Percentiles rank a stretch among this genome's conserved stretches.
Evolutionary conservation across 805 yeast genomes (phyloP).

Genomic region (Pichia thaimueangensis): DNA sequence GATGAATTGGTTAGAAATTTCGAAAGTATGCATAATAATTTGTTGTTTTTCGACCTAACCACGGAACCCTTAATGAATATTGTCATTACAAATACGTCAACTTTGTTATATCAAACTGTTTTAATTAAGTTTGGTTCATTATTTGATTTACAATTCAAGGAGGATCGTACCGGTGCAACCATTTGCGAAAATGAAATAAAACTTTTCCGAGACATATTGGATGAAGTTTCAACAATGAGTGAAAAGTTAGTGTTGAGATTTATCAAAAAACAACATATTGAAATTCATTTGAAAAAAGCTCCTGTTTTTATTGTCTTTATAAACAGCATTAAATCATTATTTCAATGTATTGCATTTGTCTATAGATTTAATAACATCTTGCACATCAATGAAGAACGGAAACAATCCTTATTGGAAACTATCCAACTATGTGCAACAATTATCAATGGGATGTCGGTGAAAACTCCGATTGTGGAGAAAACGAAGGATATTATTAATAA

Average conservation of each 20-base stretch:
- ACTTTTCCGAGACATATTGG: constrained; percentile 19
- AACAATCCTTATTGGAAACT: constrained; percentile 8
- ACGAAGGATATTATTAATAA: constrained; percentile 13
- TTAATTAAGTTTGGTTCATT: constrained; percentile 22
- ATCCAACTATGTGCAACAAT: constrained; percentile 5
- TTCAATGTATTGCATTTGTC: constrained; percentile 23
- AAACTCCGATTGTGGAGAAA: constrained; percentile 15
- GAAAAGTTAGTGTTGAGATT: constrained; percentile 16
- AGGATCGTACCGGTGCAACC: constrained; percentile 11
- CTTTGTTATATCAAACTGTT: constrained; percentile 25
- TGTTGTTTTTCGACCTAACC: constrained; percentile 23
- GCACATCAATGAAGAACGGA: constrained; percentile 10
- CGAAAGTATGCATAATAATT: constrained; percentile 23
- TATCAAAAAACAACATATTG: constrained; percentile 16
- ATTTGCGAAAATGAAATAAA: constrained; percentile 17
- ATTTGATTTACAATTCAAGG: constrained; percentile 16
- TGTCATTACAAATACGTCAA: constrained; percentile 23
- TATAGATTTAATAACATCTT: constrained; percentile 16
- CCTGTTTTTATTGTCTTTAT: constrained; percentile 23
- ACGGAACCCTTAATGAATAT: constrained; percentile 22
- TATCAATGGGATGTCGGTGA: constrained; percentile 6
- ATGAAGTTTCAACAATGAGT: constrained; percentile 19
- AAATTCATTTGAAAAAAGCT: constrained; percentile 14
- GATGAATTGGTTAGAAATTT: constrained; percentile 24
- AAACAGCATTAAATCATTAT: constrained; percentile 24